Evolutionary conservation across 495 filamentous ascomycete genomes (phyloP).

Genomic region (Neurospora sp.): DNA sequence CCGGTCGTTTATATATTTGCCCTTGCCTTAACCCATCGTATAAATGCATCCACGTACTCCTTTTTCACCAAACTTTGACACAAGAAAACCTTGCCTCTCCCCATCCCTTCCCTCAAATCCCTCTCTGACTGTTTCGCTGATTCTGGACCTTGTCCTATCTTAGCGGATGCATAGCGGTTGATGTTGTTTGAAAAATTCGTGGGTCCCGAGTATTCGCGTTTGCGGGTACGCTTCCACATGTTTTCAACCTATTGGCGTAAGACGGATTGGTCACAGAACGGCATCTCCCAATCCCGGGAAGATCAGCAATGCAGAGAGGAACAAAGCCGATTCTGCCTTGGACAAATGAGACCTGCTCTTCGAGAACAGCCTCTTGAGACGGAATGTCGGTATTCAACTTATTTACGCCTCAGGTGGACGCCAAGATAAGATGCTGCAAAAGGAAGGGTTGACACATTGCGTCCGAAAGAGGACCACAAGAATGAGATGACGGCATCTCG

Average conservation of each 20-base stretch:
- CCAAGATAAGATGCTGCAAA: not conserved
- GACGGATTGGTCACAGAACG: not conserved
- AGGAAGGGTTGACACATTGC: constrained; percentile 4
- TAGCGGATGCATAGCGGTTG: not conserved
- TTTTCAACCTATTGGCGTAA: not conserved
- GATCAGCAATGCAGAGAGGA: not conserved
- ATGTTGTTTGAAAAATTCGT: not conserved
- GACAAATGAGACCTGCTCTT: not conserved
- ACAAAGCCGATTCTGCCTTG: not conserved
- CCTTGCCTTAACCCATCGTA: not conserved
- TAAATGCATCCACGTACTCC: not conserved
- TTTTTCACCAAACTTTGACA: not conserved
- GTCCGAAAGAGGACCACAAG: not conserved
- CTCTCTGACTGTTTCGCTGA: not conserved
- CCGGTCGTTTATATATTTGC: not conserved
- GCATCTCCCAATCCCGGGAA: not conserved
- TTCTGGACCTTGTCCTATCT: not conserved
- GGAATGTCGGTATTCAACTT: not conserved
- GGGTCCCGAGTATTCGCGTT: not conserved
- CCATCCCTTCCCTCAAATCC: not conserved
- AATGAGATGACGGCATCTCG: not conserved
- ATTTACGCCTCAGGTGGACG: not conserved
- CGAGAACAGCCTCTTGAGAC: not conserved
- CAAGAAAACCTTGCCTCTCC: not conserved
- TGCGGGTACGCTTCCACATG: not conserved